A percentile compares a stretch with the other conserved stretches of the same genome.
These are phyloP conservation scores for Henckelia pumila DNA, from an alignment of 257 asterid genomes.

Conservation along the genomic window DNA sequence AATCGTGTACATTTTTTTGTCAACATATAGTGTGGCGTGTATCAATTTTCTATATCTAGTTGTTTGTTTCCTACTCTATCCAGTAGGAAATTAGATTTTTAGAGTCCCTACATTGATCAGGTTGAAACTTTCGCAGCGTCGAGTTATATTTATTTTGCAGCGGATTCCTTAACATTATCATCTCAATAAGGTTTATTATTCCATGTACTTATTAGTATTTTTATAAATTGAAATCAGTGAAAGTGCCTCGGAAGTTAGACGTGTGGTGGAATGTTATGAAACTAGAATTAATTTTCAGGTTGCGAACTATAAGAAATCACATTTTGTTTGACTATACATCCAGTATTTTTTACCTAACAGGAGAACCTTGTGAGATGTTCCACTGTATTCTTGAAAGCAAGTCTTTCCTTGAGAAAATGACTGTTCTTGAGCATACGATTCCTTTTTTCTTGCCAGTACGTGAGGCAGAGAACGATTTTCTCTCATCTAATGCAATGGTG, in stretches of 20 bases:
- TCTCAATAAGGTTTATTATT: no score
- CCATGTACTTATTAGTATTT: no score
- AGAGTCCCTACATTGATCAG: background rate
- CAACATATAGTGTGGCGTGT: background rate
- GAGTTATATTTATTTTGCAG: no score
- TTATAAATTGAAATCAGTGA: no score
- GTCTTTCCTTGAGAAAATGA: constrained; percentile 98
- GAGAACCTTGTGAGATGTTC: constrained; percentile 87
- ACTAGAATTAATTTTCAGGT: background rate
- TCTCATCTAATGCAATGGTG: constrained; percentile 93
- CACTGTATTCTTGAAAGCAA: constrained; percentile 98
- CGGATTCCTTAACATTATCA: no score
- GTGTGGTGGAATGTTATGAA: no score
- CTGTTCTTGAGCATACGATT: constrained; percentile 79
- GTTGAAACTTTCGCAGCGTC: no score
- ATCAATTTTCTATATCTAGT: background rate
- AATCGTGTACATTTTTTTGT: no score
- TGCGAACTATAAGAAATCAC: background rate
- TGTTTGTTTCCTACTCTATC: background rate
- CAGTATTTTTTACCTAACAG: constrained; percentile 41
- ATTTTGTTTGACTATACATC: background rate
- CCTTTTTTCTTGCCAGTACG: constrained; percentile 96
- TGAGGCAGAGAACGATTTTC: constrained; percentile 78
- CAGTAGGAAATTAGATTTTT: background rate
- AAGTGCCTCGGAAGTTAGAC: no score